Conservation (phyloP, 208 protist species). For the Acanthamoeba castellanii region DNA sequence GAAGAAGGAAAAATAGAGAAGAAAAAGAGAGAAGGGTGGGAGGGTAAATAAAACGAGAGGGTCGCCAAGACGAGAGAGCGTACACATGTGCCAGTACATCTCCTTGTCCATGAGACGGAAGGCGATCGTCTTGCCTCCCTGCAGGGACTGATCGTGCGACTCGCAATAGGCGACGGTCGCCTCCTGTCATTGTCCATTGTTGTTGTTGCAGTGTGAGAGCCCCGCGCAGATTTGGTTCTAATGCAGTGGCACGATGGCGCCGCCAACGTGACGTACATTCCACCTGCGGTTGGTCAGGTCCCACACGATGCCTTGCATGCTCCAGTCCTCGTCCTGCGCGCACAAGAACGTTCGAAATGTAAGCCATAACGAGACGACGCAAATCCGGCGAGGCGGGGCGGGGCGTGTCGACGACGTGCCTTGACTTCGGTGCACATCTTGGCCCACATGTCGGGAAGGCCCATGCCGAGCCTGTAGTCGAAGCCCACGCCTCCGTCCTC, state of each 20-base stretch:
- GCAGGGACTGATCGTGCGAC: conserved; percentile 95
- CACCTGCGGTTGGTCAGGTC: conserved; percentile 90
- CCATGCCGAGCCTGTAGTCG: conserved; percentile 93
- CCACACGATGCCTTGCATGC: conserved; percentile 89
- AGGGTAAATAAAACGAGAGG: neutral
- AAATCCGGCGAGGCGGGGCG: neutral
- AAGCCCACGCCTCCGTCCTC: conserved; percentile 94
- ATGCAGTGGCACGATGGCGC: too few species aligned
- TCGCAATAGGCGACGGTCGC: conserved; percentile 92
- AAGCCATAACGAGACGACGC: neutral
- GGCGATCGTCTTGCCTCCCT: conserved; percentile 95
- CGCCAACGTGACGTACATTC: neutral
- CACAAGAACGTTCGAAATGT: neutral
- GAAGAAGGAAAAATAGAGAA: neutral
- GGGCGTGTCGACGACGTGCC: neutral
- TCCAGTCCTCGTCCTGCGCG: conserved; percentile 90
- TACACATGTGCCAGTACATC: conserved; percentile 86
- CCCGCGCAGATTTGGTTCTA: too few species aligned
- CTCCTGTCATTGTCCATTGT: conserved; percentile 83
- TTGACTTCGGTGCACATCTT: conserved; percentile 67
- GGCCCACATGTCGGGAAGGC: conserved; percentile 94
- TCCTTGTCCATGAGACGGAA: conserved; percentile 96
- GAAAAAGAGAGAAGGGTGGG: neutral
- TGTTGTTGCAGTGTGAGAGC: too few species aligned
- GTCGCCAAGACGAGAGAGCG: neutral